These are phyloP conservation scores for Platanthera zijinensis DNA, from an alignment of 106 monocot species.

Conservation along the genomic window DNA sequence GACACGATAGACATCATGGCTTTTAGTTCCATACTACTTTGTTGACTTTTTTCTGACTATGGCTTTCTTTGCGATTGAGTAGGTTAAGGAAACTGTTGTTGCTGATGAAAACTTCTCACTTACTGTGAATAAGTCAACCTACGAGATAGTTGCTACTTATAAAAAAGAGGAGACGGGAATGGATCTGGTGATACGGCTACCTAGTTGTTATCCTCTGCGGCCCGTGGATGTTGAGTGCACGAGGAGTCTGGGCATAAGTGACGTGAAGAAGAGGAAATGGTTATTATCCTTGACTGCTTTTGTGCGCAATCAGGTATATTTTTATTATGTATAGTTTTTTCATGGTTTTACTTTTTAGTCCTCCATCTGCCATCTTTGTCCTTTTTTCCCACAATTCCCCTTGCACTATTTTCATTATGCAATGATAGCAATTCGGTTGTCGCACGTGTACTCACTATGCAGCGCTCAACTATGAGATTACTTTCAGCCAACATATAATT, in stretches of 20 bases:
- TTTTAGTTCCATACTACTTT: neutral
- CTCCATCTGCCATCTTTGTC: neutral
- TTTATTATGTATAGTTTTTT: neutral
- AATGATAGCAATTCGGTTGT: no score
- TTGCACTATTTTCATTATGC: no score
- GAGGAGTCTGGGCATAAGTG: conserved; percentile 87
- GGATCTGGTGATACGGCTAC: conserved; percentile 92
- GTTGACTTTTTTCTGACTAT: neutral
- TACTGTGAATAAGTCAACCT: conserved; percentile 65
- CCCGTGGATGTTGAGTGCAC: conserved; percentile 93
- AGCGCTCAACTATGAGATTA: no score
- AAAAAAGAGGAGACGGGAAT: conserved; percentile 97
- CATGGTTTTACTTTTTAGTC: neutral
- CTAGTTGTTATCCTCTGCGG: conserved; percentile 75
- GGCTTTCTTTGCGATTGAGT: conserved; percentile 6
- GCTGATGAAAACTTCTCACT: conserved; percentile 91
- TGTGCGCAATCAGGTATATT: conserved; percentile 82
- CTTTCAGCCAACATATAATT: no score
- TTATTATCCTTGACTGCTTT: conserved; percentile 88
- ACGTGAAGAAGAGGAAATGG: conserved; percentile 92
- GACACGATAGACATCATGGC: neutral
- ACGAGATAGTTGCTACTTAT: conserved; percentile 93
- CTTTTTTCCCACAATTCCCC: no score
- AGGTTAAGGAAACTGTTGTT: conserved; percentile 70
- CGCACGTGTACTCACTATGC: no score